phyloP scores from a whole-genome alignment of 768 basidiomycete genomes.

The Leccinum obscurum region DNA sequence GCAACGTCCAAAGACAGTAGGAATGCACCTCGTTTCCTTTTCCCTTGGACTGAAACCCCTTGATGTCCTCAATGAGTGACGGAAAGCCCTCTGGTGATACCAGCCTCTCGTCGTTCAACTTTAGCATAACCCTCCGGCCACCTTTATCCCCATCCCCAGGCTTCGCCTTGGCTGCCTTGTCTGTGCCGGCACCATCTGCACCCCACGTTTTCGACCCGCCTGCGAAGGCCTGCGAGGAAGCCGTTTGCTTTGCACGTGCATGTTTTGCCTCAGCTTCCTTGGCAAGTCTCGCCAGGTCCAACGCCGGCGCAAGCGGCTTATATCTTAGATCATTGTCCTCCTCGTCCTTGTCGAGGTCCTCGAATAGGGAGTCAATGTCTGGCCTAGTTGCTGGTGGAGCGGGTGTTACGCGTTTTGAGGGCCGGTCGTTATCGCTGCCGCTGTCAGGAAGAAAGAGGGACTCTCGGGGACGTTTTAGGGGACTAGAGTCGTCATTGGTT shows the following conservation, averaged over 20 bases:
- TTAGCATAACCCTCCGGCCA: slow-evolving; percentile 40
- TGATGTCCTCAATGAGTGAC: slow-evolving; percentile 70
- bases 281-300: slow-evolving; percentile 55
- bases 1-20: background rate
- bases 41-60: slow-evolving; percentile 77
- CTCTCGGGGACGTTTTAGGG: slow-evolving; percentile 35
- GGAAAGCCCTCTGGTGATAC: slow-evolving; percentile 79
- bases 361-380: no score
- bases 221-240: slow-evolving; percentile 47
- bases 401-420: slow-evolving; percentile 26
- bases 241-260: slow-evolving; percentile 24
- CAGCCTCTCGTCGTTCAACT: slow-evolving; percentile 75
- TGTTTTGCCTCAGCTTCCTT: slow-evolving; percentile 56
- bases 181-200: slow-evolving; percentile 18
- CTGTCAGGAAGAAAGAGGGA: slow-evolving; percentile 60
- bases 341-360: no score
- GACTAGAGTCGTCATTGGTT: slow-evolving; percentile 16
- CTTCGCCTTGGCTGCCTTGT: slow-evolving; percentile 8
- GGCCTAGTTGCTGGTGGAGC: no score
- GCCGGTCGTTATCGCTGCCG: slow-evolving; percentile 40
- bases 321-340: no score
- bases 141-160: slow-evolving; percentile 28
- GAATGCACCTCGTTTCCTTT: slow-evolving; percentile 85
- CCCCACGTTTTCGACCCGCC: slow-evolving; percentile 44
- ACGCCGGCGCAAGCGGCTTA: slow-evolving; percentile 47